Evolutionary conservation across 768 basidiomycete species (phyloP), one percentile per base, ranked within the genome.

Genomic region (Boletales sp.): DNA sequence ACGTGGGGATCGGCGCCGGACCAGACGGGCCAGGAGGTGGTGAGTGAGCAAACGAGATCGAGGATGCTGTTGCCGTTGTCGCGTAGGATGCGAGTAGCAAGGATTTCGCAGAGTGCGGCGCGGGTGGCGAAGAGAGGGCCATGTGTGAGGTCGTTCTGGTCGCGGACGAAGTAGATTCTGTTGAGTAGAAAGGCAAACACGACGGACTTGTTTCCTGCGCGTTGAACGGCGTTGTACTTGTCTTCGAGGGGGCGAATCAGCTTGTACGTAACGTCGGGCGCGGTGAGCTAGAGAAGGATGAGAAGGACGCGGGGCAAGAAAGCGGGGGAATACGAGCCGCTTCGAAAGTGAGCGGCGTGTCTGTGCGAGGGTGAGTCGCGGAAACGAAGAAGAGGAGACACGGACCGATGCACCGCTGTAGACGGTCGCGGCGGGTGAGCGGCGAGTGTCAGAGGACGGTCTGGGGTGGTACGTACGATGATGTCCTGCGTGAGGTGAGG

Each of bases 141-240:
- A 21, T 86, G 86, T 9, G 83, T 77, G 53, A 92, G 71, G 57
- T 53, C 51, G 17, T 84, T 80, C 39, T 84, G 78, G 68, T 94
- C 92, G 31, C 86, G 84, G 13, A 83, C 62, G 67, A 95, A 95
- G 66, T 93, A 83, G 4, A 92, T 80, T 32, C 90, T 82, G 67
- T 93, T 95, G 47, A 97, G 72, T 4, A 97, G 82, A 51, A 93
- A 79, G 59, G 91, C 92, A 63, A 97, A 97, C 6, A 90, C 86
- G 51, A 91, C 73, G 6, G 92, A 83, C 64, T 85, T 81, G 70
- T 97, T 97, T 21, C 87, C 86, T 40, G 74, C 64, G 24, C 74
- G 77, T 62, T 90, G 87, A 43, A 93, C 70, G 10, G 76, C 74
- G 29, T 79, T 71, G 67, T 97, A 97, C 71, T 94, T 95, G 51